Percentiles rank a stretch among this genome's conserved stretches.
These are phyloP conservation scores for Saccharum officinarum DNA, from an alignment of 176 grass and related monocot species.

Conservation along the genomic window DNA sequence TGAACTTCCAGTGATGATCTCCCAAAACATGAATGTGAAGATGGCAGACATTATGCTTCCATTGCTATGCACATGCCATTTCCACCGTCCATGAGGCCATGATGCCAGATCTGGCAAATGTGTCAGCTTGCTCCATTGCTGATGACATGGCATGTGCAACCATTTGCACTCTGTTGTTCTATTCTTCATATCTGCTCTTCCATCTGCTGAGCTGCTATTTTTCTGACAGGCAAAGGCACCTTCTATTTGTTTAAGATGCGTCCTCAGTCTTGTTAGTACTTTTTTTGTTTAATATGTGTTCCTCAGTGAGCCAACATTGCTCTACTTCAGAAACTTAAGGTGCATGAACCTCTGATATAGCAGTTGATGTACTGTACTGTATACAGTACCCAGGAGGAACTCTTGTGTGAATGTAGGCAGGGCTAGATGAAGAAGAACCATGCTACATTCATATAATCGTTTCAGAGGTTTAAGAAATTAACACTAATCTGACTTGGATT, in stretches of 20 bases:
- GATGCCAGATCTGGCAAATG: conserved; percentile 8
- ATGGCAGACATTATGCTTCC: background rate
- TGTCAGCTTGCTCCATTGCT: conserved; percentile 22
- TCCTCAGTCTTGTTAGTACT: conserved; percentile 12
- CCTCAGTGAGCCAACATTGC: conserved; percentile 22
- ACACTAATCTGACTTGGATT: background rate
- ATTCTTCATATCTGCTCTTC: background rate
- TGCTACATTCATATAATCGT: background rate
- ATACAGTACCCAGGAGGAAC: background rate
- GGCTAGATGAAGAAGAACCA: background rate
- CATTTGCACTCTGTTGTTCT: conserved; percentile 1
- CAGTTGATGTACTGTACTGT: conserved; percentile 17
- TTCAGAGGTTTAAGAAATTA: too few species aligned
- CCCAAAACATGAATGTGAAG: conserved; percentile 9
- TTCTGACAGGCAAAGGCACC: background rate
- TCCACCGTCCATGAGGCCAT: background rate
- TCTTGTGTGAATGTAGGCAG: background rate
- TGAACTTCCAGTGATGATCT: conserved; percentile 8
- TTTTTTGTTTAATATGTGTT: conserved; percentile 22
- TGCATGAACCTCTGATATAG: conserved; percentile 13
- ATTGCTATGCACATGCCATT: background rate
- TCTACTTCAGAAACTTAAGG: conserved; percentile 10
- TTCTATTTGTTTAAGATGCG: conserved; percentile 29
- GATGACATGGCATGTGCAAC: conserved; percentile 30
- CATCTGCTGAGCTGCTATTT: conserved; percentile 23